Evolutionary conservation across 345 rosid species (phyloP).

Genomic region (Sonneratia alba): DNA sequence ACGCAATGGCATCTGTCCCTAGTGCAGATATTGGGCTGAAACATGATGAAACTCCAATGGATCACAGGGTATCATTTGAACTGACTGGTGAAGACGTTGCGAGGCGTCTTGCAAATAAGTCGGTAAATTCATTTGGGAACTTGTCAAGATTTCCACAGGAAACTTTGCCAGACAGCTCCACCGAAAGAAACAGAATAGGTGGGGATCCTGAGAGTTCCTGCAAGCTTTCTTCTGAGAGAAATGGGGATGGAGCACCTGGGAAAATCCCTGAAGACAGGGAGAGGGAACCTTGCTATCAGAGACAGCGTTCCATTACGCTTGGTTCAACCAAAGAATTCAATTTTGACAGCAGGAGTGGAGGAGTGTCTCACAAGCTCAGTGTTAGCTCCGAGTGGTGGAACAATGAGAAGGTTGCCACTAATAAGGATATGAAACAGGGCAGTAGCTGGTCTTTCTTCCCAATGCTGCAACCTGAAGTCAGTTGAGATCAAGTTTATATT

Average conservation of each 20-base stretch:
- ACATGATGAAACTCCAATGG: constrained; percentile 28
- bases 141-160: constrained; percentile 25
- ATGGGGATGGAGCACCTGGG: constrained; percentile 18
- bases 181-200: constrained; percentile 12
- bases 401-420: constrained; percentile 54
- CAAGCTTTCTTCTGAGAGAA: constrained; percentile 18
- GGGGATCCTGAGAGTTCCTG: constrained; percentile 11
- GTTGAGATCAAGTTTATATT: constrained; percentile 27
- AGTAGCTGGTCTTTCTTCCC: constrained; percentile 87
- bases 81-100: constrained; percentile 96
- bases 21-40: constrained; percentile 37
- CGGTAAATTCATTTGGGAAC: constrained; percentile 25
- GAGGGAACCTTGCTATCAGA: constrained; percentile 32
- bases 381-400: constrained; percentile 81
- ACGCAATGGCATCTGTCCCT: constrained; percentile 41
- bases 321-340: constrained; percentile 90
- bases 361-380: constrained; percentile 37
- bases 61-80: constrained; percentile 88
- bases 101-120: constrained; percentile 62
- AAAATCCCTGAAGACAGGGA: constrained; percentile 37
- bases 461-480: constrained; percentile 63
- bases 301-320: constrained; percentile 60
- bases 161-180: constrained; percentile 1
- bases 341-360: constrained; percentile 66
- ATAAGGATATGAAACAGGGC: constrained; percentile 38